phyloP scores from a whole-genome alignment of 208 protist species.

The Leptomonas pyrrhocoris region DNA sequence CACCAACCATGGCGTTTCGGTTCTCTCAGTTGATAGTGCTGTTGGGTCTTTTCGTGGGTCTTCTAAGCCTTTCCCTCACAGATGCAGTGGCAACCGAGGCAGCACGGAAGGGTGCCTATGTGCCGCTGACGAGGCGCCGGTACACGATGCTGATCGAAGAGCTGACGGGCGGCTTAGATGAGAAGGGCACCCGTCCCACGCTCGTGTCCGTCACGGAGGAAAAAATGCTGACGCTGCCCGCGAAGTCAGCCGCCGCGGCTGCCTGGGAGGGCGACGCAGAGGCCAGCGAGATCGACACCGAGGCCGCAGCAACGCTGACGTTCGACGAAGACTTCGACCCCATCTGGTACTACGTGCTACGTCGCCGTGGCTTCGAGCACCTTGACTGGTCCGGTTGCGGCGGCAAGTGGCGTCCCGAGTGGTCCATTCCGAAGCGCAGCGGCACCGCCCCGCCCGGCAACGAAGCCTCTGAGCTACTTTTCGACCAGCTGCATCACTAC shows the following conservation, averaged over 20 bases:
- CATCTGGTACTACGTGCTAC: constrained; percentile 75
- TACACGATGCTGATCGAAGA: constrained; percentile 60
- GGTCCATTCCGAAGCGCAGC: constrained; percentile 37
- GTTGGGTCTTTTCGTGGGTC: constrained; percentile 14
- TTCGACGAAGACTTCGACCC: constrained; percentile 78
- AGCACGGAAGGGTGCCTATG: not conserved
- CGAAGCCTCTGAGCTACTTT: constrained; percentile 26
- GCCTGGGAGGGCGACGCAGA: constrained; percentile 29
- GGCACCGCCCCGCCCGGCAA: not conserved
- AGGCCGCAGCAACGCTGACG: constrained; percentile 42
- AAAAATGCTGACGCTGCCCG: constrained; percentile 32
- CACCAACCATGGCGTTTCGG: too few species aligned
- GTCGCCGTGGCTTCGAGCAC: constrained; percentile 49
- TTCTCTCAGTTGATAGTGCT: not conserved
- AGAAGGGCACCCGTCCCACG: constrained; percentile 31
- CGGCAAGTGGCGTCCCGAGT: constrained; percentile 76
- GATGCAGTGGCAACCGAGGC: not conserved
- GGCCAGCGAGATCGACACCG: constrained; percentile 18
- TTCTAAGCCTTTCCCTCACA: constrained; percentile 5
- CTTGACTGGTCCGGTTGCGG: constrained; percentile 83
- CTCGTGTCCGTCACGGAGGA: constrained; percentile 64
- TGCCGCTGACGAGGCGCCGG: constrained; percentile 31
- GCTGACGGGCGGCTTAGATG: constrained; percentile 44
- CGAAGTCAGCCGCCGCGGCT: not conserved
- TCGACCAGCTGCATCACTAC: constrained; percentile 35